Percentiles rank a stretch among this genome's conserved stretches.
Evolutionary conservation across 192 early-diverging fungal genomes (phyloP).

Genomic region (Phlyctochytrium planicorne): DNA sequence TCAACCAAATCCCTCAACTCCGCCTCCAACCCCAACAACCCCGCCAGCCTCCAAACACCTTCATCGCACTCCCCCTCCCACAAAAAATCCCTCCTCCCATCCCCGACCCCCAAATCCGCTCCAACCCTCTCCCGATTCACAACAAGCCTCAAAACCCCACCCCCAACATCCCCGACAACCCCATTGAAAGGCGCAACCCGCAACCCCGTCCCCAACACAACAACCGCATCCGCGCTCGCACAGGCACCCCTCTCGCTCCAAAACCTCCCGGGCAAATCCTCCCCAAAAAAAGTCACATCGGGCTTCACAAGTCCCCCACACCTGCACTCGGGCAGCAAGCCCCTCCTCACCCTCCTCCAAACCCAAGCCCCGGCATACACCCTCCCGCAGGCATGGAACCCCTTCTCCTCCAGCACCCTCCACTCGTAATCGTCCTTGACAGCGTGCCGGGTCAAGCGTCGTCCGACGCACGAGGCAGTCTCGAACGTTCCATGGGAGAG

Average conservation of each 20-base stretch:
- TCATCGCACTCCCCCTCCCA: too few relatives aligned
- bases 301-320: conserved; percentile 74
- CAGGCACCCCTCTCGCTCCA: too few relatives aligned
- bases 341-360: conserved; percentile 18
- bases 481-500: conserved; percentile 95
- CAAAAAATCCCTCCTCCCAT: too few relatives aligned
- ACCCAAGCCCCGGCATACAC: conserved; percentile 16
- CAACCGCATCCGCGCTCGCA: conserved; percentile 84
- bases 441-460: background rate
- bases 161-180: conserved; percentile 64
- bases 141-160: conserved; percentile 80
- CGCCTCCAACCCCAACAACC: too few relatives aligned
- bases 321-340: conserved; percentile 72
- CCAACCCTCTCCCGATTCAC: conserved; percentile 88
- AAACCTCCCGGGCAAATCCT: conserved; percentile 73
- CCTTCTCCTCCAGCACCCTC: background rate
- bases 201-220: conserved; percentile 92
- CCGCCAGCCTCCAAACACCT: too few relatives aligned
- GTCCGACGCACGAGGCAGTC: conserved; percentile 73
- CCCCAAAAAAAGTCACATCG: conserved; percentile 95
- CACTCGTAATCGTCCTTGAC: too few relatives aligned
- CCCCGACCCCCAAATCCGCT: too few relatives aligned
- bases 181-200: conserved; percentile 92
- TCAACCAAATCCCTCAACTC: too few relatives aligned
- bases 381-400: conserved; percentile 12